These are phyloP conservation scores for Picochlorum costavermella DNA, from an alignment of 139 green algal species.

Conservation along the genomic window DNA sequence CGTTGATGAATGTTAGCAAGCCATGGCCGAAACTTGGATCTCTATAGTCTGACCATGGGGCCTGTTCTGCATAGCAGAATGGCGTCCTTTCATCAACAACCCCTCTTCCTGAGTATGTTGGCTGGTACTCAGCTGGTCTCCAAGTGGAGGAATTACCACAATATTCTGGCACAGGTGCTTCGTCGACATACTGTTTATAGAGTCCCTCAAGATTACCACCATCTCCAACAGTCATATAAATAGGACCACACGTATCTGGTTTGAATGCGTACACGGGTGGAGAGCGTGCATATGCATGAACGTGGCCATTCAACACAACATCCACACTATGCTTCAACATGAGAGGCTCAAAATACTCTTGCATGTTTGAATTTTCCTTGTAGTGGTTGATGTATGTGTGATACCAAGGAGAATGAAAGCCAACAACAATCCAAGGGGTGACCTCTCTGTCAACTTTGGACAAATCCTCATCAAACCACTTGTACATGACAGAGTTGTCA, in stretches of 20 bases:
- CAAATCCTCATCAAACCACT: slow-evolving; percentile 65
- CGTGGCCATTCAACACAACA: slow-evolving; percentile 41
- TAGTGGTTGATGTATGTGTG: slow-evolving; percentile 5
- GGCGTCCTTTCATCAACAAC: background rate
- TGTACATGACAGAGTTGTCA: slow-evolving; percentile 36
- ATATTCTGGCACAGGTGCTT: background rate
- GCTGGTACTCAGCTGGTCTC: background rate
- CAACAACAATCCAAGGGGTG: slow-evolving; percentile 70
- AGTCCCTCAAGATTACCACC: background rate
- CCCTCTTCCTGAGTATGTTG: background rate
- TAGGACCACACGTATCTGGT: background rate
- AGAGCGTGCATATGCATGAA: background rate
- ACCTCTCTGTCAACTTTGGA: slow-evolving; percentile 41
- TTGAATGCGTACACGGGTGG: background rate
- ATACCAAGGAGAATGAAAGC: slow-evolving; percentile 63
- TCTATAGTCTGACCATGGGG: background rate
- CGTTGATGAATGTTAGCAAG: background rate
- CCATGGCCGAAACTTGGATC: background rate
- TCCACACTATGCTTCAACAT: slow-evolving; percentile 57
- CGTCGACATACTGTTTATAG: background rate
- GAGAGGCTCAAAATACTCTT: slow-evolving; percentile 41
- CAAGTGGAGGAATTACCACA: background rate
- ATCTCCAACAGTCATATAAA: background rate
- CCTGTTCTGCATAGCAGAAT: background rate
- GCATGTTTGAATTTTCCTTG: slow-evolving; percentile 14